Evolutionary conservation across 345 rosid species (phyloP), one percentile per base, ranked within the genome.

Genomic region (Boechera divaricarpa): DNA sequence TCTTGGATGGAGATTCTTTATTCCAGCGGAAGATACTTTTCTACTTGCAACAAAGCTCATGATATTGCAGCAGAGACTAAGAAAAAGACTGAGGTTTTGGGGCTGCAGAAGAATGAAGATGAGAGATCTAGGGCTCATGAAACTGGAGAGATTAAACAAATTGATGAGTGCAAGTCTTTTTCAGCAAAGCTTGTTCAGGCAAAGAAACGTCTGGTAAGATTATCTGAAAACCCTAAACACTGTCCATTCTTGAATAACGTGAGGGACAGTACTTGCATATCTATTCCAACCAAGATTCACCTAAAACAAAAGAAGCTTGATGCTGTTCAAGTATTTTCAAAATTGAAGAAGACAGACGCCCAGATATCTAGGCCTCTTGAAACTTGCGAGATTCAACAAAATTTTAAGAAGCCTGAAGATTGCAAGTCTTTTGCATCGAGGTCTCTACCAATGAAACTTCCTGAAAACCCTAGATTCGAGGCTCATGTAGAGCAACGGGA

Each of bases 1-100:
- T 15, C 52, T 0, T 72, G 61, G 69, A 15, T 72, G 39, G 26
- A 16, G 26, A 36, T 21, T 36, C 49, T 71, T 35, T 71, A 60
- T 2, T 51, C 26, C 0, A 2, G 13, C 1, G 42, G 74, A 62
- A 5, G 2, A 4, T 0, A 15, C 6, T 1, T 10, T 29, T 8
- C 45, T 48, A 5, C 12, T 5, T 10, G 57, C 57, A 33, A 33
- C 70, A 33, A 49, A 49, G 7, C 16, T 9, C 10, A 38, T 42
- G 15, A 11, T 11, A 4, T 42, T n/a, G 9, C 65, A 7, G 4
- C 3, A 5, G n/a, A 18, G 15, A 10, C 24, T 31, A 32, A 57
- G 62, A 31, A 15, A 7, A n/a, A 31, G 21, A 57, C 24, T 2
- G 36, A 5, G n/a, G 2, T 29, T 5, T 57, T 7, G 41, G 11